Conservation (phyloP, 2,329 filamentous ascomycete species). For the Aureobasidium sp. region DNA sequence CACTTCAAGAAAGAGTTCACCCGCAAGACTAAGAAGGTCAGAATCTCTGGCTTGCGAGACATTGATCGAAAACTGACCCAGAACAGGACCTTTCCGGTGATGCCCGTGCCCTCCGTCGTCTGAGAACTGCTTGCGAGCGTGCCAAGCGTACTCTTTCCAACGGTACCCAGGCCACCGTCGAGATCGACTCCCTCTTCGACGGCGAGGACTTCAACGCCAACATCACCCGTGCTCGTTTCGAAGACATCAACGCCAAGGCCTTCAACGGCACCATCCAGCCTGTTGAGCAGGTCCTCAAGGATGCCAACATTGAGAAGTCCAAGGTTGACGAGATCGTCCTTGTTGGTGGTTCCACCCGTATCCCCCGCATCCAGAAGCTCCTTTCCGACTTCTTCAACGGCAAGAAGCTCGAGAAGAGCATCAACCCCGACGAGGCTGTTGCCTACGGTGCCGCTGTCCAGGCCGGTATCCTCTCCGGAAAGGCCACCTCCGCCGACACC, state of each 20-base stretch:
- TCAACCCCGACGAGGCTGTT: conserved; percentile 99
- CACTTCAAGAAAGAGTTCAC: conserved; percentile 96
- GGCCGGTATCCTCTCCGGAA: conserved; percentile 96
- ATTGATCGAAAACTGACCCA: background rate
- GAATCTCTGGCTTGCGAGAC: background rate
- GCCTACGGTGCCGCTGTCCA: conserved; percentile 98
- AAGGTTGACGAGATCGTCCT: conserved; percentile 97
- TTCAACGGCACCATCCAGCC: conserved; percentile 91
- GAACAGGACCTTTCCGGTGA: conserved; percentile 60
- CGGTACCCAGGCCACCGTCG: conserved; percentile 92
- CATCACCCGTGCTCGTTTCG: conserved; percentile 97
- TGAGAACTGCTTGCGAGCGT: conserved; percentile 97
- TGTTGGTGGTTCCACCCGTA: conserved; percentile 98
- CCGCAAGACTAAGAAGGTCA: conserved; percentile 61
- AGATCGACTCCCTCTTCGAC: conserved; percentile 98
- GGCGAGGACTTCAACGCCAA: conserved; percentile 95
- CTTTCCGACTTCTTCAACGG: conserved; percentile 98
- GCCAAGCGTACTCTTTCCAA: conserved; percentile 98
- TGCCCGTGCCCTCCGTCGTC: conserved; percentile 85
- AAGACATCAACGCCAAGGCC: conserved; percentile 93
- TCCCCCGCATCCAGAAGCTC: conserved; percentile 97
- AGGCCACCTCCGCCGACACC: conserved; percentile 92
- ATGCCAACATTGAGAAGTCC: conserved; percentile 78
- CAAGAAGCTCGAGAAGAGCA: conserved; percentile 99
- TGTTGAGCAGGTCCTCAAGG: conserved; percentile 93